These are phyloP conservation scores for Penicillium italicum DNA, from an alignment of 2,329 filamentous ascomycete species.

Conservation along the genomic window DNA sequence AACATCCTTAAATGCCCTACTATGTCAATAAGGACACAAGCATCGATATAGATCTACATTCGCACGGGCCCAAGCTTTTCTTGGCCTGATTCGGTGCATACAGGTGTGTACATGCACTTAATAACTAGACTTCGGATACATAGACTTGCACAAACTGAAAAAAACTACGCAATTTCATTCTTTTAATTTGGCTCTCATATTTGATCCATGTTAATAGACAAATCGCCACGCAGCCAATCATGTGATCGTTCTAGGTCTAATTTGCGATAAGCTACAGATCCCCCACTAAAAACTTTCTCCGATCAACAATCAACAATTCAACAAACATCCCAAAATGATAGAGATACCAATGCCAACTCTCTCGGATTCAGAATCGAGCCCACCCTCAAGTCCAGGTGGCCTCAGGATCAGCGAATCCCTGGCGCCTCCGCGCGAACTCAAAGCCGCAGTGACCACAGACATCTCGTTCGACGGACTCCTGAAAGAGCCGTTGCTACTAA, in stretches of 20 bases:
- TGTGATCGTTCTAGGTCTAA: constrained; percentile 5
- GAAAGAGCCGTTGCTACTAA: constrained; percentile 65
- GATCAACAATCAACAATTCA: not conserved
- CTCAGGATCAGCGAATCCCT: constrained; percentile 53
- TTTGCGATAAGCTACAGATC: constrained; percentile 4
- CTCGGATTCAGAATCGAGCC: constrained; percentile 7
- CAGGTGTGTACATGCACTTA: too few species aligned
- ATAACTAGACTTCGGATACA: too few species aligned
- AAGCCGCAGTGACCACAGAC: constrained; percentile 50
- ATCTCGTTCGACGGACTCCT: constrained; percentile 72
- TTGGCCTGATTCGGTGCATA: not conserved
- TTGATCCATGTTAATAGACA: not conserved
- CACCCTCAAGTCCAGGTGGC: constrained; percentile 28
- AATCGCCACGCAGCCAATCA: constrained; percentile 5
- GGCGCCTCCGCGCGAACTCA: constrained; percentile 52
- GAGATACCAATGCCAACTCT: constrained; percentile 1
- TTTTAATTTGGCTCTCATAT: not conserved
- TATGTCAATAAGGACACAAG: not conserved
- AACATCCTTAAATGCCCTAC: not conserved
- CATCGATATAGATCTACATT: not conserved
- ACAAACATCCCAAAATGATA: constrained; percentile 9
- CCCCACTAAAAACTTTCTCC: constrained; percentile 4
- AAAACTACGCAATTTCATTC: not conserved
- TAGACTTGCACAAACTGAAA: too few species aligned
- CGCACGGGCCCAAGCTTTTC: constrained; percentile 6